Base-by-base conservation (phyloP, 164 flowering plant genomes). In the Chimonanthus praecox region DNA sequence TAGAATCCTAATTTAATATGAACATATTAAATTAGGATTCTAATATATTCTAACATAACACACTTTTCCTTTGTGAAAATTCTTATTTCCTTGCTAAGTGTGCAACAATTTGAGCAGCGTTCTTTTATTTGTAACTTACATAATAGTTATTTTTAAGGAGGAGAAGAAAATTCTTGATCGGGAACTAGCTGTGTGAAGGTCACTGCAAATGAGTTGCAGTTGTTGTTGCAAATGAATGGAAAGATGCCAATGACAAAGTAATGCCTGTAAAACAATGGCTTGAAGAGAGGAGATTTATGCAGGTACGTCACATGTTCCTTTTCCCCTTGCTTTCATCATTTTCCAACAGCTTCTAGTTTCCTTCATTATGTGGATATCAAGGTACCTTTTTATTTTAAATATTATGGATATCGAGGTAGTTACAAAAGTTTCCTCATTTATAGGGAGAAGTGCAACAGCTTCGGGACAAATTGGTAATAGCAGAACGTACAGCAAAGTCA, bases 231-330 rank as follows among this genome's bases (percentile, higher is more conserved):
- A 92, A 92, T 83, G 97, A 92, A 47, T 92, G 94, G 97, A 92
- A 92, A 78, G 97, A 92, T 87, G 90, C 82, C 45, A 87, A 82
- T 82, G 92, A 89, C 80, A 92, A 92, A 87, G 94, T 92, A 46
- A 92, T 92, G 97, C 94, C 97, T 49, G 94, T 92, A 33, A 92
- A 84, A 73, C 94, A 92, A 62, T 92, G 94, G 92, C 87, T 90
- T 72, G 94, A 91, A 70, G 94, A 91, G 73, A 80, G 97, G 73
- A 87, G 80, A 72, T 83, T 88, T 80, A 81, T 84, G 16, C 97
- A 91, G 91, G 96, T 74, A 81, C 75, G 75, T 78, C 18, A 61
- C 48, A 6, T 20, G 9, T 75, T 73, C 18, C 50, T 18, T 7
- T 51, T 54, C 49, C 66, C 47, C 49, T 47, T 18, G 21, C 64